Base-by-base conservation (phyloP, 495 filamentous ascomycete species). In the Trichocladium antarcticum region DNA sequence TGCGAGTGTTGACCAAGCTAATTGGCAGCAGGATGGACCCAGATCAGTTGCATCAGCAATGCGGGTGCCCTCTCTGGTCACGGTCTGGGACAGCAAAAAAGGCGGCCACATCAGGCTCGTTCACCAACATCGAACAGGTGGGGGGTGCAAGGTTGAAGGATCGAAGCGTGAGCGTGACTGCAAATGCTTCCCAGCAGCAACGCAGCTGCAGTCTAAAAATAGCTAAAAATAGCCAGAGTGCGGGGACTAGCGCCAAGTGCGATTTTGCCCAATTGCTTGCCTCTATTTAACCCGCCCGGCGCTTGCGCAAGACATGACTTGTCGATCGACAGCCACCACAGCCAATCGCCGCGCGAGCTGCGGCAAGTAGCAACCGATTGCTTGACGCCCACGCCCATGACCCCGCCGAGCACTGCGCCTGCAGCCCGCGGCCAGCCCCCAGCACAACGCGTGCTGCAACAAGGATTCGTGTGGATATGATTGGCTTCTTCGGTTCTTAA, bases 141-240 rank as follows among this genome's bases (percentile, higher is more conserved):
- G 24, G 12, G 5, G 32, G 4, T 35, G 32, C 4, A 15, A 35
- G 5, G 32, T 35, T 35, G 32, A 12, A 15, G 29, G 32, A 27
- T 27, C 24, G 8, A 8, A 27, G 24, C 8, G 24, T 35, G 32
- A 35, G 32, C 4, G 3, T 10, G 32, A 35, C 11, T 5, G 32
- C 32, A 27, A n/a, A n/a, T n/a, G 3, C 24, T 27, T 27, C 24
- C 8, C 4, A 8, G 24, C 24, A 27, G n/a, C n/a, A 27, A 8
- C 8, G 24, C 4, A 20, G 47, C 32, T 45, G 49, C 41, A 35
- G 47, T 45, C 60, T 63, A 61, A 63, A 61, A 63, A 61, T 63
- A 63, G 51, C 54, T 59, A 59, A 56, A 61, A 61, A 61, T 61
- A 63, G 34, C 42, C 29, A 37, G 21, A 32, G 49, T 46, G 52